Evolutionary conservation across 306 rosid genomes (phyloP), one percentile per base, ranked within the genome.

Genomic region (Citrullus colocynthis): DNA sequence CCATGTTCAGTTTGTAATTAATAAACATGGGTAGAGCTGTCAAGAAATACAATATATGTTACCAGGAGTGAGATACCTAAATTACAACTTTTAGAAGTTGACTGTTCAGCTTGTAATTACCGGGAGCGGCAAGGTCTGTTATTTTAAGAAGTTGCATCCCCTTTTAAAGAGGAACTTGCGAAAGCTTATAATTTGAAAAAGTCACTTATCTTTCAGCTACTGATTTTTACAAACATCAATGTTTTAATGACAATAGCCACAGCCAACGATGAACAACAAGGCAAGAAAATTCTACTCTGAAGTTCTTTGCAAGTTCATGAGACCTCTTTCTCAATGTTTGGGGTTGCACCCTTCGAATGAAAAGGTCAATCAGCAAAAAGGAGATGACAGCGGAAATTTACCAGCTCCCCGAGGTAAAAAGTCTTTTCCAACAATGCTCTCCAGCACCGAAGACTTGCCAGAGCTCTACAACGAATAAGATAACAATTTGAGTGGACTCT

Each of bases 391-490:
- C 8, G 13, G 52, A 72, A 65, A 63, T 74, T 67, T 62, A 83
- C 87, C 87, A 28, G 86, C 80, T 70, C 85, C 87, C n/a, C 85
- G 84, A 55, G 87, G 87, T 16, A 86, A 61, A 75, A 84, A 86
- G 62, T 94, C 98, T 74, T 93, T 89, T 69, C 98, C 98, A 63
- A 94, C 97, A 24, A 91, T 88, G 78, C 98, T 94, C 83, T 94
- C 98, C 87, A 94, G 75, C 44, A 94, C 98, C 9, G 98, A 94
- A n/a, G 98, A 94, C 86, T 94, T 94, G 30, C 98, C 98, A 7
- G 98, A 94, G 82, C 97, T 93, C 98, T 93, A 82, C 55, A 42
- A 63, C 72, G 24, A 69, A 69, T 37, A 49, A 37, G 54, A 52
- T 20, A 59, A 24, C 55, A 39, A 10, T 2, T 52, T 74, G 32